Base-by-base conservation (phyloP, 2,329 filamentous ascomycete species). In the Sclerotinia minor region DNA sequence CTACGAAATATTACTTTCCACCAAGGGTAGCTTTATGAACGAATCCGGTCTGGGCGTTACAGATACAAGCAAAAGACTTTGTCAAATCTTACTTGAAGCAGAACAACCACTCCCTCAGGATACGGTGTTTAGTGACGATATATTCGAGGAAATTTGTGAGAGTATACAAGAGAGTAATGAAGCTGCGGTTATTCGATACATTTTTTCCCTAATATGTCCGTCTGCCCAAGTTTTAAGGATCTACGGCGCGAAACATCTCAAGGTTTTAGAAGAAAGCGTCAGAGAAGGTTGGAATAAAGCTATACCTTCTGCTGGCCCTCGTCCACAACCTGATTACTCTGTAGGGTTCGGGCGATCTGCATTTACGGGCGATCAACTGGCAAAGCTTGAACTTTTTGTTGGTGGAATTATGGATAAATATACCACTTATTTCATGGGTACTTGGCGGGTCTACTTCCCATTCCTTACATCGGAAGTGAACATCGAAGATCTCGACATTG, bases 391-490 rank as follows among this genome's bases (percentile, higher is more conserved):
- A 5, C 78, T 78, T 6, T 79, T 79, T 44, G n/a, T 50, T 29
- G 52, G 53, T 0, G 61, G 59, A 13, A 1, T 68, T 19, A 21
- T 44, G 21, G 71, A 76, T 5, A 81, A 2, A 0, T 55, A 4
- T 55, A 55, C 77, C n/a, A 69, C 66, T 24, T 29, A 38, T 1
- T 82, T 83, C 64, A 80, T 81, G 76, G 79, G 72, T 11, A 84
- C 80, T 17, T 80, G 77, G 66, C 74, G 79, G 6, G 83, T 84
- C 76, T 81, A 80, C 75, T 83, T 85, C 70, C 81, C 81, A 2
- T 85, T 84, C 70, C 74, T 85, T 0, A 79, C 80, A 0, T 82
- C 79, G 72, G 80, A 85, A 72, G 81, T 83, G 0, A 83, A 83
- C 54, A 72, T 74, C 38, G 75, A 70, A 35, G 76, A 72, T 1